Conservation (phyloP, 2,329 filamentous ascomycete genomes). For the Bisporella sp. region DNA sequence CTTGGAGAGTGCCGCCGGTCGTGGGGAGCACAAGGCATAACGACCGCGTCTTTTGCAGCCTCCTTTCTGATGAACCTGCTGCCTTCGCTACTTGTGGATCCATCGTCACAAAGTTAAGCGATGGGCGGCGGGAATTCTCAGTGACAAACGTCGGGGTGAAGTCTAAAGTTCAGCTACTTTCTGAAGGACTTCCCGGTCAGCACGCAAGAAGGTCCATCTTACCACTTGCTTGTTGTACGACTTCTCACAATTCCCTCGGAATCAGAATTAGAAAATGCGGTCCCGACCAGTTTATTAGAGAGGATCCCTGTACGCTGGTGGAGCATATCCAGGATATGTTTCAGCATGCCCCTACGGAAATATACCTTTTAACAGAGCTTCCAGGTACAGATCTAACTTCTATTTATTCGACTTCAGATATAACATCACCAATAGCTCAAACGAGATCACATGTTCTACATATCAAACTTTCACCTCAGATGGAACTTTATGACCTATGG, state of each 20-base stretch:
- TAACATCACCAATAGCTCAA: not conserved
- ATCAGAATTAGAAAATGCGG: slow-evolving; percentile 2
- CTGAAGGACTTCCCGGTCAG: not conserved
- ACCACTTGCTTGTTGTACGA: not conserved
- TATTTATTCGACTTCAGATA: not conserved
- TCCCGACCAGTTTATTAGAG: slow-evolving; percentile 2
- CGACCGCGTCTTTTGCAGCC: not conserved
- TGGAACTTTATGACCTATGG: slow-evolving; percentile 1
- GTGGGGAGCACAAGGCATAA: not conserved
- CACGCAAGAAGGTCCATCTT: not conserved
- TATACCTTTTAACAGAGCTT: not conserved
- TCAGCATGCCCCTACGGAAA: not conserved
- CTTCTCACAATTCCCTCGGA: not conserved
- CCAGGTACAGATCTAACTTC: not conserved
- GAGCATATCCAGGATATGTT: not conserved
- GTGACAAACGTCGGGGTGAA: not conserved
- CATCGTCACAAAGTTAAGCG: not conserved
- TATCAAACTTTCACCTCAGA: not conserved
- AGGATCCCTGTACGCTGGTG: slow-evolving; percentile 1
- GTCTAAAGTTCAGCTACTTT: not conserved
- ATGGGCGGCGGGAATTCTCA: not conserved
- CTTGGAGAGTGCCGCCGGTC: slow-evolving; percentile 16
- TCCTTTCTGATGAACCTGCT: not conserved
- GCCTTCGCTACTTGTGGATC: not conserved
- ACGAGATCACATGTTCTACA: slow-evolving; percentile 3